Conservation (phyloP, 306 rosid genomes). For the Hylodesmum podocarpum region DNA sequence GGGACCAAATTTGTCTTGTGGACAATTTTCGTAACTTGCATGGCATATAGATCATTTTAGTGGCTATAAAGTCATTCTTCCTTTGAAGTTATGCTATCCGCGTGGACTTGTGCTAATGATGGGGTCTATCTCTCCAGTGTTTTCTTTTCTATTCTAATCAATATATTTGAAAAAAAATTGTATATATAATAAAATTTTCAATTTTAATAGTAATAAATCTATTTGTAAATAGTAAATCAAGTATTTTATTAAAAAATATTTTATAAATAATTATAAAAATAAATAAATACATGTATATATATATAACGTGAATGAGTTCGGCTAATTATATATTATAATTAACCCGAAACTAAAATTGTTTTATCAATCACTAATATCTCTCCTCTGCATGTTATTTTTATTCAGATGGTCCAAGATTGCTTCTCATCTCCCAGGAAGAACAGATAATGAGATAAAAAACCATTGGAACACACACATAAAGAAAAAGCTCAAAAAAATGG, state of each 20-base stretch:
- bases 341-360: too few relatives aligned
- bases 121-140: neutral
- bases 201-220: too few relatives aligned
- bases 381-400: neutral
- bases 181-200: too few relatives aligned
- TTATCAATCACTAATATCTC: neutral
- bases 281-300: too few relatives aligned
- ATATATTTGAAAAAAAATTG: too few relatives aligned
- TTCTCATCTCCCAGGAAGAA: conserved; percentile 86
- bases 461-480: conserved; percentile 95
- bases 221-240: too few relatives aligned
- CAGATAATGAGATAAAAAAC: conserved; percentile 83
- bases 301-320: too few relatives aligned
- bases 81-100: conserved; percentile 28
- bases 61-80: conserved; percentile 32
- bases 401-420: conserved; percentile 89
- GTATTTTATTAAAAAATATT: too few relatives aligned
- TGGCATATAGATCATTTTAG: conserved; percentile 31
- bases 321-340: too few relatives aligned
- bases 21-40: conserved; percentile 1
- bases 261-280: too few relatives aligned
- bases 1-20: conserved; percentile 23
- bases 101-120: conserved; percentile 9
- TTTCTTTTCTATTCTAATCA: neutral
- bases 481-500: conserved; percentile 80